These are phyloP conservation scores for Ophiosphaerella korrae DNA, from an alignment of 2,329 filamentous ascomycete genomes.

Conservation along the genomic window DNA sequence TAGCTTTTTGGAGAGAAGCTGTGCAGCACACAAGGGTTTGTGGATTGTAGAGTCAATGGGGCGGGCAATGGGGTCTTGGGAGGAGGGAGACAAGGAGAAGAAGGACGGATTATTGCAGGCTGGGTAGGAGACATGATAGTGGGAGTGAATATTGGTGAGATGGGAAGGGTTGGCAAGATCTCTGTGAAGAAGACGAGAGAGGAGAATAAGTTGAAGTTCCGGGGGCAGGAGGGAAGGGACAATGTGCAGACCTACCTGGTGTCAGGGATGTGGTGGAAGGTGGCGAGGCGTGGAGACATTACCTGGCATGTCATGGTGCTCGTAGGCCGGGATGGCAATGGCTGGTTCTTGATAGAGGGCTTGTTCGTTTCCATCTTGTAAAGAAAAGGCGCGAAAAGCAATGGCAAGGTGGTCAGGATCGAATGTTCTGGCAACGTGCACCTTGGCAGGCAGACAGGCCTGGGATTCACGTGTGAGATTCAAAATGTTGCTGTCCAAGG, in stretches of 20 bases:
- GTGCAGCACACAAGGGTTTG: slow-evolving; percentile 70
- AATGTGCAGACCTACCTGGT: slow-evolving; percentile 72
- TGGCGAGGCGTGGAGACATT: slow-evolving; percentile 16
- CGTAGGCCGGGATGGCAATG: slow-evolving; percentile 56
- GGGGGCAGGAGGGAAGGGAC: slow-evolving; percentile 75
- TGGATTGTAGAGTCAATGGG: slow-evolving; percentile 78
- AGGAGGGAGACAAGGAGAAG: slow-evolving; percentile 53
- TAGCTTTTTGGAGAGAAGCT: slow-evolving; percentile 77
- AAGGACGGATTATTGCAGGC: slow-evolving; percentile 51
- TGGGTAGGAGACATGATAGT: slow-evolving; percentile 74
- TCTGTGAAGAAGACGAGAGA: slow-evolving; percentile 76
- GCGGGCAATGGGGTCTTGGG: slow-evolving; percentile 23
- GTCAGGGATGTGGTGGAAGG: slow-evolving; percentile 17
- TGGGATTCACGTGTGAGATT: slow-evolving; percentile 41
- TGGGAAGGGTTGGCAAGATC: slow-evolving; percentile 76
- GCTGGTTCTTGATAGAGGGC: background rate
- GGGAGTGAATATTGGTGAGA: slow-evolving; percentile 87
- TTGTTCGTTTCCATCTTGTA: slow-evolving; percentile 8
- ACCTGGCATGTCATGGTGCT: slow-evolving; percentile 73
- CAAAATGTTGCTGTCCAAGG: slow-evolving; percentile 54
- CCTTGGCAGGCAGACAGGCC: slow-evolving; percentile 25
- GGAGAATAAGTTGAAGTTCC: slow-evolving; percentile 68
- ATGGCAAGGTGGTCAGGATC: slow-evolving; percentile 23
- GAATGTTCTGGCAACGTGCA: slow-evolving; percentile 31
- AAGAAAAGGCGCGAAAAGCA: slow-evolving; percentile 32